Percentiles rank a stretch among this genome's conserved stretches.
phyloP scores from a whole-genome alignment of 2,329 filamentous ascomycete species.

The Arthrobotrys pseudoclavata region DNA sequence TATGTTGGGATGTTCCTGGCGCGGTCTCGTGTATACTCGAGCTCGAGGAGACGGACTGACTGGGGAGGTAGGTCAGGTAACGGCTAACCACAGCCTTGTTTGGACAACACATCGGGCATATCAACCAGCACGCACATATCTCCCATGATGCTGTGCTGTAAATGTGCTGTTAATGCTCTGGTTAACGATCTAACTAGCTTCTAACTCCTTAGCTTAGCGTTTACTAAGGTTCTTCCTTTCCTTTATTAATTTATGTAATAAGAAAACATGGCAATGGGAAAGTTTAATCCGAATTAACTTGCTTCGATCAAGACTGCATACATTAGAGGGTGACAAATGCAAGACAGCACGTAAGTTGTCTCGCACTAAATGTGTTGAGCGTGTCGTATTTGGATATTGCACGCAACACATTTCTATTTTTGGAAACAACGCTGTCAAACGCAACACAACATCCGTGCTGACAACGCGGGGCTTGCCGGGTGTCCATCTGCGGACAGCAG shows the following conservation, averaged over 20 bases:
- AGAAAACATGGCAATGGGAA: neutral
- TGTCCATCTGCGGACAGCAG: neutral
- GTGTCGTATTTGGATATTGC: neutral
- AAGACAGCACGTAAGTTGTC: neutral
- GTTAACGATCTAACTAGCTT: neutral
- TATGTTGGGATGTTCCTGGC: conserved; percentile 18
- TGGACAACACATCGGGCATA: conserved; percentile 15
- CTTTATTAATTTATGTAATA: neutral
- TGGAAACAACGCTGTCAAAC: conserved; percentile 10
- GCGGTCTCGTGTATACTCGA: neutral
- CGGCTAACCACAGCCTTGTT: conserved; percentile 1
- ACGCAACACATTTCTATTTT: conserved; percentile 7
- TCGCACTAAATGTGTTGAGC: neutral
- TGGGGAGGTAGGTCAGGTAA: conserved; percentile 7
- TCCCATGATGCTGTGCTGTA: neutral
- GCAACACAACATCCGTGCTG: conserved; percentile 1
- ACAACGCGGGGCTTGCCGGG: conserved; percentile 7
- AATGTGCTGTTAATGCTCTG: neutral
- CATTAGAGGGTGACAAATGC: neutral
- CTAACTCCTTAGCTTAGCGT: too few relatives aligned
- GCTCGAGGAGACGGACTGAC: neutral
- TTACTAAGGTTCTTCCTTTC: too few relatives aligned
- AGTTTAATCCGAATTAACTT: neutral
- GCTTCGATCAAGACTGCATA: neutral
- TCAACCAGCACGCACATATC: neutral